Base-by-base conservation (phyloP, 2,329 filamentous ascomycete species). In the Epichloe scottii region DNA sequence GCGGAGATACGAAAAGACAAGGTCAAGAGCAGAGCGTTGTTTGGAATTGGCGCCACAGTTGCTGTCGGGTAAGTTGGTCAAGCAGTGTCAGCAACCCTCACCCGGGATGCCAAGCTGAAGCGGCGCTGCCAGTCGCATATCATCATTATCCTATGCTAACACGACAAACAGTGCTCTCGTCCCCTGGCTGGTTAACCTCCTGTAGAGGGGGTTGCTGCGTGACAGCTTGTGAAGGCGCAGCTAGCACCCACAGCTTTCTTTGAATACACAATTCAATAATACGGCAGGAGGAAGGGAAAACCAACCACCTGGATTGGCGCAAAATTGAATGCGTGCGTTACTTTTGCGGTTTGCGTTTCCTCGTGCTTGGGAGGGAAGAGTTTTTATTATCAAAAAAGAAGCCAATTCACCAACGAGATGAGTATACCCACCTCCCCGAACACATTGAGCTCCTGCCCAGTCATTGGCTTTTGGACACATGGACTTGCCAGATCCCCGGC, bases 1-100 rank as follows among this genome's bases (percentile, higher is more conserved):
- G 79, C 86, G 43, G 85, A 93, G 68, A 67, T 94, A 58, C 84
- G 84, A 67, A 90, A 89, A 71, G 85, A 94, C 70, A 86, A 83
- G 62, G 88, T 96, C 57, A 84, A 88, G 70, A 88, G 84, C 68
- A 81, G 89, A 63, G 89, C 93, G 45, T 73, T 95, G 54, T 77
- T 95, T 56, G 91, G 93, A 53, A 79, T 97, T 49, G 87, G 84
- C 55, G 89, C 89, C 52, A 93, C 88, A 45, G 77, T 96, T 65
- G 88, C 87, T 52, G 78, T 96, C 67, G 90, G 90, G 93, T 97
- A 79, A 73, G 89, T 85, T 15, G 30, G 30, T 30, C 30, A 15
- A 10, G 12, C 23, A 4, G 6, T 2, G 15, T 21, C 37, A 15
- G 48, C 50, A 23, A 21, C 14, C 42, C 26, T 42, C 19, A 11